These are phyloP conservation scores for Didymella segeticola DNA, from an alignment of 2,329 filamentous ascomycete genomes.

Conservation along the genomic window DNA sequence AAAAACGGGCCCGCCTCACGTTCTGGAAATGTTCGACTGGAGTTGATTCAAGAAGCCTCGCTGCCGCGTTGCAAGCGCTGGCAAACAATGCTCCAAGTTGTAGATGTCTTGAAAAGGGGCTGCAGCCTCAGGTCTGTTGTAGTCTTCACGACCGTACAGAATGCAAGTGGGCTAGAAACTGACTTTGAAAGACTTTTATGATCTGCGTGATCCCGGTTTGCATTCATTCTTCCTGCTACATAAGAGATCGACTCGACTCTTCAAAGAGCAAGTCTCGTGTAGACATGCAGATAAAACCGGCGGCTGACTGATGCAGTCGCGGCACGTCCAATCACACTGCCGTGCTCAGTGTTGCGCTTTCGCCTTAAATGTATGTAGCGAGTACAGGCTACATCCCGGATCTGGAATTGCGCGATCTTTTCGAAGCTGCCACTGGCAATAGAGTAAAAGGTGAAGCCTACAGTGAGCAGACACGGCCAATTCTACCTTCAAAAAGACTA, in stretches of 20 bases:
- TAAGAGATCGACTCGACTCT: not conserved
- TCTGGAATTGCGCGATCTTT: conserved; percentile 1
- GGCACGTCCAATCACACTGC: not conserved
- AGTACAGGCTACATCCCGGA: not conserved
- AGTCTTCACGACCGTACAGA: too few relatives aligned
- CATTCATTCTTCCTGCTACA: too few relatives aligned
- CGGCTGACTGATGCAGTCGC: conserved; percentile 9
- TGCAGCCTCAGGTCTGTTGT: too few relatives aligned
- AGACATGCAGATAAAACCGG: conserved; percentile 6
- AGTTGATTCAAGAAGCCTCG: not conserved
- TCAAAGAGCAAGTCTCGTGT: conserved; percentile 2
- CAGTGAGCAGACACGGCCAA: not conserved
- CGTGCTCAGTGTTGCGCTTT: not conserved
- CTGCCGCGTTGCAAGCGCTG: not conserved
- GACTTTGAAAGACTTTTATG: too few relatives aligned
- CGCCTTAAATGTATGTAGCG: not conserved
- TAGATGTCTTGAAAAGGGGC: too few relatives aligned
- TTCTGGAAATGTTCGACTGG: not conserved
- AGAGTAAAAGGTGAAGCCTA: not conserved
- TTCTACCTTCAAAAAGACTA: not conserved
- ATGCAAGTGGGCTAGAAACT: too few relatives aligned
- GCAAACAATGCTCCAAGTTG: too few relatives aligned
- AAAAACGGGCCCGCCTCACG: not conserved
- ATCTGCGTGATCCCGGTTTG: too few relatives aligned
- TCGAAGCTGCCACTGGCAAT: not conserved